Base-by-base conservation (phyloP, 2,329 filamentous ascomycete genomes). In the Coniochaeta sp. region DNA sequence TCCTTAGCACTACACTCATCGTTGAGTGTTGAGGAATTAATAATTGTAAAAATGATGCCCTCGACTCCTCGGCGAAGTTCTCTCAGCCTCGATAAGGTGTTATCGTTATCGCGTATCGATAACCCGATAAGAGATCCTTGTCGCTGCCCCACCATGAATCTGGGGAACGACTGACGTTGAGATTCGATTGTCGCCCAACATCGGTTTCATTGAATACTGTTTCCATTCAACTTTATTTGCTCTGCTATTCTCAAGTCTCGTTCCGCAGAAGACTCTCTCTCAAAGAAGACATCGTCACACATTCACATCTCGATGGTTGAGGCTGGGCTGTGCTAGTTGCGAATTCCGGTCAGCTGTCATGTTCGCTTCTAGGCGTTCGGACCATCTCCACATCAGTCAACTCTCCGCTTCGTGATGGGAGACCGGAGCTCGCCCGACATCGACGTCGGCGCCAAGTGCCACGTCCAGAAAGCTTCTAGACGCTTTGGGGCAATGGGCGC, bases 401-500 rank as follows among this genome's bases (percentile, higher is more conserved):
- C 16, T 24, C 48, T 45, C 27, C 33, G n/a, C 45, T 40, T 52
- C 33, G 42, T 28, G 24, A 46, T 46, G 47, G 47, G 22, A 27
- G 46, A 38, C 35, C 52, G 40, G 18, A 50, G 55, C 35, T 54
- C 58, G 45, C 47, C 51, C n/a, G 51, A 56, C 32, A 55, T 65
- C 40, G 59, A 57, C 22, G 57, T 67, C 30, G 55, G 55, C 32
- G 56, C 52, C n/a, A 53, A 53, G 1, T 59, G 58, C 26, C 60
- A 61, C 50, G 55, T 65, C 12, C 65, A 65, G 51, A 60, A 60
- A 1, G 50, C 58, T 7, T 60, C 60, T 31, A 58, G 53, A 45
- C 55, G 65, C 27, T 61, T 61, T 24, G 60, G 59, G 24, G 12
- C 52, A 6, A 30, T 53, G 30, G 53, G 58, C n/a, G 45, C 56